These are phyloP conservation scores for Dipteronia sinensis DNA, from an alignment of 345 rosid species.

Conservation along the genomic window DNA sequence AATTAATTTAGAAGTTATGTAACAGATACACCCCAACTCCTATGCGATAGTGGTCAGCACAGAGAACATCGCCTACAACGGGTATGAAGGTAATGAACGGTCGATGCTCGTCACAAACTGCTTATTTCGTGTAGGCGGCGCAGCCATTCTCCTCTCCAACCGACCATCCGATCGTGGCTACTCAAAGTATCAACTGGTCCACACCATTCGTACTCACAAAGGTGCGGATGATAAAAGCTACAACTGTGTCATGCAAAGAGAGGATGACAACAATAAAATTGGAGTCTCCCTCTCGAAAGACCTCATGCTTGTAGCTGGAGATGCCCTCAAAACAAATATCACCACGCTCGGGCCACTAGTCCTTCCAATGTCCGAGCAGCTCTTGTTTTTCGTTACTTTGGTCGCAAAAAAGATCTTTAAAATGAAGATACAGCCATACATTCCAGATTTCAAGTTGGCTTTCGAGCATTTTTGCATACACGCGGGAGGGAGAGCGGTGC, in stretches of 20 bases:
- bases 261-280: constrained; percentile 34
- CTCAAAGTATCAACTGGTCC: constrained; percentile 60
- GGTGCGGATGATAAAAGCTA: constrained; percentile 58
- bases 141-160: constrained; percentile 62
- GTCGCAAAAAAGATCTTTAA: constrained; percentile 49
- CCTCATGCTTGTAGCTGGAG: constrained; percentile 64
- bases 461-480: constrained; percentile 75
- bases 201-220: constrained; percentile 64
- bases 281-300: constrained; percentile 62
- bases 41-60: constrained; percentile 69
- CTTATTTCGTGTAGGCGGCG: constrained; percentile 57
- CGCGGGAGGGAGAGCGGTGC: constrained; percentile 60
- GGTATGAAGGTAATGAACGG: constrained; percentile 55
- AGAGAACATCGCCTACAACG: constrained; percentile 49
- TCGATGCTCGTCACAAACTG: constrained; percentile 66
- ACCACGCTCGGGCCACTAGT: constrained; percentile 66
- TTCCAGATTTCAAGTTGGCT: constrained; percentile 63
- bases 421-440: constrained; percentile 59
- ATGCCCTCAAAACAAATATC: constrained; percentile 61
- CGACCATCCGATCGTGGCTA: constrained; percentile 35
- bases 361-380: constrained; percentile 65
- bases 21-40: constrained; percentile 50
- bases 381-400: constrained; percentile 43
- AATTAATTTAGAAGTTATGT: no score
- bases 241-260: constrained; percentile 51